phyloP scores from a whole-genome alignment of 345 rosid species.

The Arabis alpina region DNA sequence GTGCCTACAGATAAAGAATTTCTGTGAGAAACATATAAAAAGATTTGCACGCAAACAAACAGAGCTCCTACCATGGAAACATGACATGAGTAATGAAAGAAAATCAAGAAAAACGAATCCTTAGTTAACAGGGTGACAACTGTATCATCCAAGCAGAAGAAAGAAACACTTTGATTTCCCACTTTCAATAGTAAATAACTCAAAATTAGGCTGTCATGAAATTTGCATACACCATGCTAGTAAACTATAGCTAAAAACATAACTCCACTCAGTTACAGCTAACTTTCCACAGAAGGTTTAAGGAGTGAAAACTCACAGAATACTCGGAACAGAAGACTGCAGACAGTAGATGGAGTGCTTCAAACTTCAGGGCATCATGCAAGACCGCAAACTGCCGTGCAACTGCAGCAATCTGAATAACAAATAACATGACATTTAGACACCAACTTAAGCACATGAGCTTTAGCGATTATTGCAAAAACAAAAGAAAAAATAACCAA shows the following conservation, averaged over 20 bases:
- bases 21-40: conserved; percentile 22
- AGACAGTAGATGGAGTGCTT: conserved; percentile 79
- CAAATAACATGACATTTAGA: conserved; percentile 1
- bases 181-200: not conserved
- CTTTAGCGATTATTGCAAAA: not conserved
- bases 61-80: conserved; percentile 10
- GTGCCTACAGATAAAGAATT: conserved; percentile 47
- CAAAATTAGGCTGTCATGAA: not conserved
- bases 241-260: conserved; percentile 8
- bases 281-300: not conserved
- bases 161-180: not conserved
- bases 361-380: conserved; percentile 82
- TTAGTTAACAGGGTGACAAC: not conserved
- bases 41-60: not conserved
- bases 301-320: conserved; percentile 48
- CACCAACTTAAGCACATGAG: not conserved
- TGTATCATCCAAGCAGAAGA: conserved; percentile 22
- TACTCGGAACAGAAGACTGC: conserved; percentile 65
- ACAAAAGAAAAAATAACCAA: not conserved
- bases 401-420: conserved; percentile 57
- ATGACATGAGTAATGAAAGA: not conserved
- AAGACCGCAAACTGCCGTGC: conserved; percentile 78
- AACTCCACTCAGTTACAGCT: not conserved
- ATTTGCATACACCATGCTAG: conserved; percentile 14
- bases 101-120: conserved; percentile 12